Evolutionary conservation across 129 eudicot genomes (phyloP).

Genomic region (Dittrichia graveolens): DNA sequence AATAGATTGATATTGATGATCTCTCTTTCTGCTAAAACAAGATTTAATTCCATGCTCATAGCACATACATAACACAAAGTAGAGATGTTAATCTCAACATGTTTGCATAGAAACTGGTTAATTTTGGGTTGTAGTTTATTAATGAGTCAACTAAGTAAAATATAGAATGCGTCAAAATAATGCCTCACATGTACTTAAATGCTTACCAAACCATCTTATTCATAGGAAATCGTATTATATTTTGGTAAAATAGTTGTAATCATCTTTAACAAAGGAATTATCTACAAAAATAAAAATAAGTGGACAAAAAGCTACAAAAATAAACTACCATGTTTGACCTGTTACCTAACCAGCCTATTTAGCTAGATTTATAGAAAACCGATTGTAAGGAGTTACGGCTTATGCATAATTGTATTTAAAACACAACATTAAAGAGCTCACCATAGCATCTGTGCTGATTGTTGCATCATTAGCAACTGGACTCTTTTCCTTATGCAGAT

Average conservation of each 20-base stretch:
- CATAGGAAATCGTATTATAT: not conserved
- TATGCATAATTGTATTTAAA: not conserved
- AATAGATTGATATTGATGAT: not conserved
- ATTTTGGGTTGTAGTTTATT: not conserved
- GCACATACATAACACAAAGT: not conserved
- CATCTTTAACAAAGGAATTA: not conserved
- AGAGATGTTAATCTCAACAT: not conserved
- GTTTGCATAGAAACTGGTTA: constrained; percentile 5
- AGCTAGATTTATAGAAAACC: not conserved
- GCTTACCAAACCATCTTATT: not conserved
- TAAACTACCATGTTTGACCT: not conserved
- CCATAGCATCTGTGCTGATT: constrained; percentile 68
- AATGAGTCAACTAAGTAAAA: not conserved
- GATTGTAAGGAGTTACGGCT: not conserved
- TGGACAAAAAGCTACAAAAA: not conserved
- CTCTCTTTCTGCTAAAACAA: not conserved
- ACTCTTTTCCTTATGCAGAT: constrained; percentile 61
- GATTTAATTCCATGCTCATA: not conserved
- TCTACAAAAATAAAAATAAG: not conserved
- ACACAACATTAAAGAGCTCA: constrained; percentile 27
- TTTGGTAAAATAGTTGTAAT: not conserved
- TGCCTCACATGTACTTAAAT: not conserved
- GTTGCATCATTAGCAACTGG: constrained; percentile 67
- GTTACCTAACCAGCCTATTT: not conserved
- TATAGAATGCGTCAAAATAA: not conserved